Evolutionary conservation across 2,329 filamentous ascomycete species (phyloP).

Genomic region (Lecanicillium sp.): DNA sequence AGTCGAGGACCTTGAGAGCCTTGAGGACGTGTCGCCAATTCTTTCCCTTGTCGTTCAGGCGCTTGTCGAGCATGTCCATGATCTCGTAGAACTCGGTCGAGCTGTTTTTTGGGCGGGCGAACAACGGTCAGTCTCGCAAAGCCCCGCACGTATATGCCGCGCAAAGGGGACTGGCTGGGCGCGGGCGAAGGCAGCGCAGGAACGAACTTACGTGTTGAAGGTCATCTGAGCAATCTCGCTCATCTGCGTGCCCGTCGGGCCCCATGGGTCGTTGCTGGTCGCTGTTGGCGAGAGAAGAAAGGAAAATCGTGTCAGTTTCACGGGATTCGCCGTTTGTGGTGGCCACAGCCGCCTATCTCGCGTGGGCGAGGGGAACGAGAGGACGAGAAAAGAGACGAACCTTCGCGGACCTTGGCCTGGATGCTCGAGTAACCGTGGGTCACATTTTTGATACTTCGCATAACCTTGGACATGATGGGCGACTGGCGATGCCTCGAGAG

Average conservation of each 20-base stretch:
- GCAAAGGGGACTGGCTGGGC: constrained; percentile 2
- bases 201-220: constrained; percentile 79
- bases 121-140: constrained; percentile 1
- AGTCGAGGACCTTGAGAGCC: constrained; percentile 94
- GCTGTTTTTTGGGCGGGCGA: constrained; percentile 41
- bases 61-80: constrained; percentile 99
- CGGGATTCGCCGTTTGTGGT: constrained; percentile 17
- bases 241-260: constrained; percentile 96
- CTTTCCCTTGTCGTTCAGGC: constrained; percentile 97
- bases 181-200: not conserved
- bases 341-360: constrained; percentile 24
- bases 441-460: constrained; percentile 97
- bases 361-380: not conserved
- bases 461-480: constrained; percentile 83
- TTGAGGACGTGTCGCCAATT: constrained; percentile 99
- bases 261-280: constrained; percentile 98
- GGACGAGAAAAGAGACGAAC: constrained; percentile 42
- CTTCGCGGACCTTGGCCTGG: constrained; percentile 98
- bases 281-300: constrained; percentile 47
- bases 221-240: constrained; percentile 97
- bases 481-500: constrained; percentile 12
- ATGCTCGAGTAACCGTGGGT: constrained; percentile 96
- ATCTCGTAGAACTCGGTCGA: constrained; percentile 98
- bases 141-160: constrained; percentile 3
- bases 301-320: not conserved